Evolutionary conservation across 1,284 basidiomycete genomes (phyloP), one percentile per base, ranked within the genome.

Genomic region (Taiwanofungus camphoratus): DNA sequence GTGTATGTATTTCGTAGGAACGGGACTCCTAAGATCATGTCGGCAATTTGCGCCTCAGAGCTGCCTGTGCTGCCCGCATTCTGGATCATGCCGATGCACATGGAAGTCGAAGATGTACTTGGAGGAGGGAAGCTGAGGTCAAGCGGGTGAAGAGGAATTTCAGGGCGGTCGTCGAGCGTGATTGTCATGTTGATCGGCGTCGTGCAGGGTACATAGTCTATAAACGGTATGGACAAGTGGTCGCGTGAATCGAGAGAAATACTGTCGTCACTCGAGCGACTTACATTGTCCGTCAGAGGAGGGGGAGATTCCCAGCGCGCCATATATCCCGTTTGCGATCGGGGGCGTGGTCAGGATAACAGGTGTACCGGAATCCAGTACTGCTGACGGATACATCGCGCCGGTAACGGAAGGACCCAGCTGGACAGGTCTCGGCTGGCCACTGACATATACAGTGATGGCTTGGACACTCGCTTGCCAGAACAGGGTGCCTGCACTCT

Each of bases 261-360:
- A n/a, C n/a, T n/a, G n/a, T n/a, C n/a, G 16, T 7, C 31, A 33
- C 31, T 33, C 9, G 29, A 44, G 36, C 32, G 44, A 65, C 79
- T 43, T 50, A 86, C 85, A 87, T 33, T 74, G 69, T 12, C 82
- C 81, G 51, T 87, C 81, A 1, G 59, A 51, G 0, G 66, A 74
- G 1, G 83, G 82, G 5, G 61, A 55, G 15, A 87, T 64, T 2
- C 78, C 81, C 39, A 84, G 60, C 3, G 83, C 80, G n/a, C 84
- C 84, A 49, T 87, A 88, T n/a, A 88, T 82, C 4, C 69, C 82
- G 52, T 87, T 81, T 12, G 85, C 79, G n/a, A 87, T 69, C 2
- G 54, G 41, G 2, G 66, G 63, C 0, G 76, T 77, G 3, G 81
- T 72, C 1, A 87, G 59, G 42, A 87, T 85, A 16, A 74, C 51